Evolutionary conservation across 768 basidiomycete genomes (phyloP), one percentile per base, ranked within the genome.

Genomic region (Royoungia palumana): DNA sequence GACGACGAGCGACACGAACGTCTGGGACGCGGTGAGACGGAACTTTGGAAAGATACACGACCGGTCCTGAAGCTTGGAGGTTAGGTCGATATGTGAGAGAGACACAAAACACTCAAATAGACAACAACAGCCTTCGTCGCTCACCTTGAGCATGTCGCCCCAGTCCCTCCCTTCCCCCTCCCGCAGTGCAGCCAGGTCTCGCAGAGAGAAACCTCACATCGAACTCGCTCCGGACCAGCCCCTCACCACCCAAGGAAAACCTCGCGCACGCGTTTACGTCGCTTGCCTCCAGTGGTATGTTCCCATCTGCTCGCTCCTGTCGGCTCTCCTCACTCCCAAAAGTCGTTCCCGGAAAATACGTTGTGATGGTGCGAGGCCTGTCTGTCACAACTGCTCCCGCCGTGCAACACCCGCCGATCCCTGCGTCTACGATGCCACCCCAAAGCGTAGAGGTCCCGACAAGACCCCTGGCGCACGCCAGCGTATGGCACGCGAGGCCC

Each of bases 381-480:
- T 74, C 10, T 91, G 89, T 60, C 79, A 85, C 59, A 89, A 89
- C 59, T 91, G 88, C 59, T 66, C 70, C 35, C 79, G 78, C 54
- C 77, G 85, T 34, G 50, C 70, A 12, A 73, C 66, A 40, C 67
- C 69, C 12, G 64, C 58, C 55, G 69, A 63, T 37, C 74, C 77
- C 39, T 91, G 89, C 61, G 62, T 70, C 43, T 91, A 90, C 56
- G 89, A 91, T 56, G 48, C 77, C 13, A 66, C 79, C 5, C 89
- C 89, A 19, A 89, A 86, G 59, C 83, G 89, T 38, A 78, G 89
- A 35, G 89, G 89, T 2, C 89, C 89, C 3, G 89, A 90, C 66
- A 87, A 79, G 66, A 76, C 72, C 0, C 87, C 87, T n/a, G 88
- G 89, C 19, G 85, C 85, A 34, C 83, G 89, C 21, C 85, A 88